These are phyloP conservation scores for Delonix regia DNA, from an alignment of 306 rosid genomes.

Conservation along the genomic window DNA sequence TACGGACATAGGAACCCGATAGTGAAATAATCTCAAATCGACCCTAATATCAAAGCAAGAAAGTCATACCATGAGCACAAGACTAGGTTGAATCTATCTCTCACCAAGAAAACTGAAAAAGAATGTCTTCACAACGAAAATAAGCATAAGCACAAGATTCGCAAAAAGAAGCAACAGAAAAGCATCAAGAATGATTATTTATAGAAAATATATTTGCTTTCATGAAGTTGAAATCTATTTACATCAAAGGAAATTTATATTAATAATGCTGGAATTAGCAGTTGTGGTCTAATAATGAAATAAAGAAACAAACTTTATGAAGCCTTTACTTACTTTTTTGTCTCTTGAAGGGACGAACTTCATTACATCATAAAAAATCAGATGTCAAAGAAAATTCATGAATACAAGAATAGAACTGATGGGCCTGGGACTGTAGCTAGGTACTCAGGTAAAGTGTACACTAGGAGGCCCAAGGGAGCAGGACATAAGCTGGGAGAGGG, in stretches of 20 bases:
- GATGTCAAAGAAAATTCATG: background rate
- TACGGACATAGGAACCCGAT: conserved; percentile 86
- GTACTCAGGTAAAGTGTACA: too few relatives aligned
- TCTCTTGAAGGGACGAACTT: background rate
- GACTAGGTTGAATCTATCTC: background rate
- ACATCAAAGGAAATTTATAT: background rate
- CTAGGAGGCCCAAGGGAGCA: too few relatives aligned
- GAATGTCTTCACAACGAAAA: background rate
- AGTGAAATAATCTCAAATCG: conserved; percentile 90
- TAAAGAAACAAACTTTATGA: too few relatives aligned
- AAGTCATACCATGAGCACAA: conserved; percentile 22
- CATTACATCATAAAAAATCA: background rate
- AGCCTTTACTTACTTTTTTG: too few relatives aligned
- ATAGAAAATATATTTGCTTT: background rate
- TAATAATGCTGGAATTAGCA: background rate
- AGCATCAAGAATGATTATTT: background rate
- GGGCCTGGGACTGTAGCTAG: too few relatives aligned
- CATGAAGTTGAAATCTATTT: background rate
- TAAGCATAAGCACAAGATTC: background rate
- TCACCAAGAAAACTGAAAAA: background rate
- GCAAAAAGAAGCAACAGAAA: background rate
- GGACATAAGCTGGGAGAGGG: too few relatives aligned
- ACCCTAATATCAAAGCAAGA: conserved; percentile 63
- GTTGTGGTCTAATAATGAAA: background rate
- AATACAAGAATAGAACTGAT: background rate